Conservation (phyloP, 1,284 basidiomycete species). For the Puccinia coronata region DNA sequence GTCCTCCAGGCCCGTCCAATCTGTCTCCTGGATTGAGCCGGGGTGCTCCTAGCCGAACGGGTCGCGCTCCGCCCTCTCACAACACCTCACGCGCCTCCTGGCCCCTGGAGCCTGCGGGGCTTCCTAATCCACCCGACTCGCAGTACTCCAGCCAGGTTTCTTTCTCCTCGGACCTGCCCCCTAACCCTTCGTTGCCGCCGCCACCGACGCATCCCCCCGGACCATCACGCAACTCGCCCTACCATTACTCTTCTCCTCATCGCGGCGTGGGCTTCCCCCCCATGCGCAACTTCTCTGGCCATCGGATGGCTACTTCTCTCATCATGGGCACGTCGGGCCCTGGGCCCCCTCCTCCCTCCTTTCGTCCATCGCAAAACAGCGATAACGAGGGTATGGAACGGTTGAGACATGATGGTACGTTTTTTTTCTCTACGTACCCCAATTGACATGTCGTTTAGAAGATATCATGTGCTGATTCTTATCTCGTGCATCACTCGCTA, state of each 20-base stretch:
- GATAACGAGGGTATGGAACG: slow-evolving; percentile 11
- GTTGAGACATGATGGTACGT: slow-evolving; percentile 40
- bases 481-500: neutral
- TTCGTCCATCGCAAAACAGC: slow-evolving; percentile 15
- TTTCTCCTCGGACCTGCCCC: neutral
- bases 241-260: neutral
- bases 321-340: slow-evolving; percentile 42
- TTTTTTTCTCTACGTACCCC: neutral
- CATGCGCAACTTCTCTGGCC: slow-evolving; percentile 8
- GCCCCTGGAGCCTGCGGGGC: slow-evolving; percentile 2
- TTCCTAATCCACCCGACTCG: neutral
- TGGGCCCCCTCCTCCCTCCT: slow-evolving; percentile 20
- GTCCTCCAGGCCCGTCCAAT: neutral
- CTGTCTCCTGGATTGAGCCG: neutral
- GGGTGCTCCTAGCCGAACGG: neutral
- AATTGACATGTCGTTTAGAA: neutral
- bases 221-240: neutral
- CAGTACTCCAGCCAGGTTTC: neutral
- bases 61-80: neutral
- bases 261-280: slow-evolving; percentile 1
- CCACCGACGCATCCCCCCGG: slow-evolving; percentile 1
- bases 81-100: slow-evolving; percentile 22
- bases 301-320: neutral
- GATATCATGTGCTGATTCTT: neutral
- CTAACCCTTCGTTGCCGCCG: neutral